Evolutionary conservation across 2,329 filamentous ascomycete species (phyloP), one percentile per base, ranked within the genome.

Genomic region (Ambrosiella xylebori): DNA sequence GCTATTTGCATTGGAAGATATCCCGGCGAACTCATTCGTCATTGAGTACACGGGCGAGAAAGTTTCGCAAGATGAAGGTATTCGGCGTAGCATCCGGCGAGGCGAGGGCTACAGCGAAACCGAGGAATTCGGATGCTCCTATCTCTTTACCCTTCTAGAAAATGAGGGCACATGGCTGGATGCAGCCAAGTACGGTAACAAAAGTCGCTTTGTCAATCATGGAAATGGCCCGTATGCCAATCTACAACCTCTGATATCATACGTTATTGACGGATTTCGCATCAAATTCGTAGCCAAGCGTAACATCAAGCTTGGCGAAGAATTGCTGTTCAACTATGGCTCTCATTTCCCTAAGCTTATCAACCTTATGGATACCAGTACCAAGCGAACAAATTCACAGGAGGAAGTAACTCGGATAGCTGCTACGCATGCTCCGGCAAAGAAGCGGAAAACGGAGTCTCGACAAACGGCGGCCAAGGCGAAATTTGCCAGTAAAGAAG

Each of bases 201-300:
- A 90, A 62, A 83, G 85, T 52, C 81, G 88, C 3, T 93, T 89
- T 69, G 88, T 93, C 67, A 93, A 94, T 68, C 86, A 91, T 64
- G 82, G 85, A 12, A 15, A 15, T 7, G 47, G 19, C 7, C 74
- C 75, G 1, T 73, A 75, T 53, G 67, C 68, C 50, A 80, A 82
- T 62, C 78, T 81, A 60, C 76, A 73, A 13, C 78, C 85, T 1
- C 78, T 79, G 59, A 83, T 88, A 57, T 68, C 85, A 13, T 79
- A 87, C 55, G 86, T 88, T 59, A 87, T 88, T 64, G 83, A 84
- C 27, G 82, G 86, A 61, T 84, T 84, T 63, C 79, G 88, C 12
- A 88, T 93, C 66, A 85, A 82, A 50, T 85, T 93, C 64, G 81
- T 78, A 52, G 85, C 86, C 0, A 73, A 76, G 57, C 74, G 79